Evolutionary conservation across 257 asterid genomes (phyloP), one percentile per base, ranked within the genome.

Genomic region (Scutellaria baicalensis): DNA sequence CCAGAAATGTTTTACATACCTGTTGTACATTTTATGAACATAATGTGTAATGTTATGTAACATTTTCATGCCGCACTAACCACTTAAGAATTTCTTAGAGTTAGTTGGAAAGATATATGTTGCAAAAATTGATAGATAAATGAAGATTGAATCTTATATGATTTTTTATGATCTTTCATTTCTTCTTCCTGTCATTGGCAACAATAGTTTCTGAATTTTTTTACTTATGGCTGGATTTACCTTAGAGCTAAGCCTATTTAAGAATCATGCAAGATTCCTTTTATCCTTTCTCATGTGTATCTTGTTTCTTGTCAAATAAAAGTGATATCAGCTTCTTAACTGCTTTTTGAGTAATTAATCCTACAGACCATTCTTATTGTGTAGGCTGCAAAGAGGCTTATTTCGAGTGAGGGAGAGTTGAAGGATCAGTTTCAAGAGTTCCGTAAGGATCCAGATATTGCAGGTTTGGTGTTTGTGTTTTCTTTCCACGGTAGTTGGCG

Each of bases 361-460:
- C 36, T n/a, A 45, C 20, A 35, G 54, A 48, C 64, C 44, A 27
- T 40, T 80, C 58, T 20, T 54, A 23, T 14, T 51, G 50, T 58
- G 51, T 73, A 94, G 99, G 99, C 99, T 73, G 96, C 99, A 81
- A 78, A 83, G 80, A 94, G 97, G 82, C 96, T 94, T 66, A 44
- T 94, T 47, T 65, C 73, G 66, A 88, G 95, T 76, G 75, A 79
- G 47, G 97, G 97, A 65, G 78, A 77, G 70, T 86, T 91, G 64
- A 89, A 82, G 82, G 54, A 76, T 66, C 91, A 91, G 83, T 89
- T 94, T 43, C 85, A 86, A 42, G 71, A 42, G 43, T 94, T 94
- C 77, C 82, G 84, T 42, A 81, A 79, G 81, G 95, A 91, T 84
- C 91, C 83, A 71, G 78, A 67, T 64, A 69, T 91, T 72, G 76